phyloP scores from a whole-genome alignment of 2,329 filamentous ascomycete species.

The Fusarium mundagurra region DNA sequence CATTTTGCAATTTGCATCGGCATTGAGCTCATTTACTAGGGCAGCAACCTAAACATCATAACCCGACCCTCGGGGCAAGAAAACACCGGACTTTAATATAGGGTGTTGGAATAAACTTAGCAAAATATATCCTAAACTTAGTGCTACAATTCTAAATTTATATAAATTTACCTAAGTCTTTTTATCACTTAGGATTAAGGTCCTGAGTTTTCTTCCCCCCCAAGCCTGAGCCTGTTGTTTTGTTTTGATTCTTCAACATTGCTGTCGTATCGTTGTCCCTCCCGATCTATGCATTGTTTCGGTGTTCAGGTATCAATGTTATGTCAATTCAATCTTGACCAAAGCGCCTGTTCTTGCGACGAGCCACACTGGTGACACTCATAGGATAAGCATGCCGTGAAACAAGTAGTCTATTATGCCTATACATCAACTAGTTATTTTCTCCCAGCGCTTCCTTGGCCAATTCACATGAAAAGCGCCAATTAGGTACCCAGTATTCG shows the following conservation, averaged over 20 bases:
- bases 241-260: neutral
- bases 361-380: neutral
- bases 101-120: too few relatives aligned
- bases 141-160: too few relatives aligned
- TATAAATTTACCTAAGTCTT: too few relatives aligned
- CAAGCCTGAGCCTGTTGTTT: too few relatives aligned
- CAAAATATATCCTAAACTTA: too few relatives aligned
- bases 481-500: neutral
- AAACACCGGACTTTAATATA: too few relatives aligned
- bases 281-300: neutral
- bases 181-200: too few relatives aligned
- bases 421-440: neutral
- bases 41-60: neutral
- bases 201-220: too few relatives aligned
- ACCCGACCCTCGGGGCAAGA: too few relatives aligned
- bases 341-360: neutral
- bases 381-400: neutral
- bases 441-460: neutral
- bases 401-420: neutral
- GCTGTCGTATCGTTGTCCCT: neutral
- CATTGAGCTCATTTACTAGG: neutral
- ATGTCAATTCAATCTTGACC: neutral
- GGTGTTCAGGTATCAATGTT: neutral
- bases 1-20: constrained; percentile 22
- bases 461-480: neutral